Evolutionary conservation across 1,139 yeast genomes (phyloP).

Genomic region (Geotrichum carabidarum): DNA sequence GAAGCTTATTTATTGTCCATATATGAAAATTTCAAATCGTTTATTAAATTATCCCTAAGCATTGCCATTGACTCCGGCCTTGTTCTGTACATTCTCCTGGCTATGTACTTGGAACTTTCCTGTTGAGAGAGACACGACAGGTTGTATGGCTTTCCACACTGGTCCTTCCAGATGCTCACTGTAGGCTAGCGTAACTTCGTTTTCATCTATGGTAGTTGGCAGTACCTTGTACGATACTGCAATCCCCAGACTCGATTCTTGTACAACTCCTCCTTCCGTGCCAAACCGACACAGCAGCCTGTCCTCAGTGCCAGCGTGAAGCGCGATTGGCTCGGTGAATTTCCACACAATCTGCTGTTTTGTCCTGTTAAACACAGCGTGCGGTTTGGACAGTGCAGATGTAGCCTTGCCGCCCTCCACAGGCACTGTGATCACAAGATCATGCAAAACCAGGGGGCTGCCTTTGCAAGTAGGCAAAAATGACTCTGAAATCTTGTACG

Average conservation of each 20-base stretch:
- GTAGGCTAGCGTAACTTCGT: constrained; percentile 2
- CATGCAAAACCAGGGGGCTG: constrained; percentile 43
- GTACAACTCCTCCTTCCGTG: constrained; percentile 32
- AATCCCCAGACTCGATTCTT: constrained; percentile 28
- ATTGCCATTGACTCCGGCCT: neutral
- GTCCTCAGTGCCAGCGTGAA: constrained; percentile 63
- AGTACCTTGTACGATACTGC: constrained; percentile 16
- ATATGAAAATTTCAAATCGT: no score
- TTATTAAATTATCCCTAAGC: no score
- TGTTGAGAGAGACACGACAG: constrained; percentile 20
- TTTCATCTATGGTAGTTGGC: neutral
- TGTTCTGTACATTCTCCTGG: constrained; percentile 25
- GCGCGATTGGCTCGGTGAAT: constrained; percentile 45
- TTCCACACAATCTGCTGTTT: constrained; percentile 84
- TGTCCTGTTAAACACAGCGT: constrained; percentile 81
- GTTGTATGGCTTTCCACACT: constrained; percentile 21
- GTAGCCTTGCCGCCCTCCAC: constrained; percentile 46
- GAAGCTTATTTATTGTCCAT: neutral
- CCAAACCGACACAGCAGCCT: constrained; percentile 38
- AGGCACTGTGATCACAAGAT: constrained; percentile 61
- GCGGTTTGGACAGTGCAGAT: constrained; percentile 82
- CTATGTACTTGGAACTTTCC: constrained; percentile 26
- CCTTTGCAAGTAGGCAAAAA: constrained; percentile 38
- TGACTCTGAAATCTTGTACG: constrained; percentile 54
- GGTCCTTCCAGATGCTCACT: neutral